Evolutionary conservation across 2,329 filamentous ascomycete genomes (phyloP), one percentile per base, ranked within the genome.

Genomic region (Cryphonectria nitschkei): DNA sequence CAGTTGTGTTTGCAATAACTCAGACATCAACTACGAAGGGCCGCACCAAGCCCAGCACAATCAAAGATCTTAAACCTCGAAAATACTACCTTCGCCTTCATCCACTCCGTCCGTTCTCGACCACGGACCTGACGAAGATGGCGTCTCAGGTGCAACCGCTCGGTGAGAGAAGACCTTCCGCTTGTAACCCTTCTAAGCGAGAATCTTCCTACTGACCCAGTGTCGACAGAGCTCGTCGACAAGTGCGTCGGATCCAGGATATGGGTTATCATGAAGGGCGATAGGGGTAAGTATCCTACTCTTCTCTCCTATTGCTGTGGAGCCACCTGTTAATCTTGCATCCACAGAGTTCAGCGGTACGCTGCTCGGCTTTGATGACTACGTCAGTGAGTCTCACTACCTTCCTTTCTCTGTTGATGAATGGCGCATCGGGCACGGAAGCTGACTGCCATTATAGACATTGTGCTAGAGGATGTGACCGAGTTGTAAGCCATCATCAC

Each of bases 211-310:
- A 61, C 71, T 72, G 65, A 72, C 65, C 56, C 22, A 29, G 32
- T 0, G 32, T 46, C 37, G 54, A 74, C 78, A 97, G 96, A 99
- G 83, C 90, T 99, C 80, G 98, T 99, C 82, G 96, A 99, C 86
- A 98, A 98, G 83, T 99, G 96, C 80, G 95, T 99, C 75, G 96
- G 96, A 73, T 98, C 95, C 68, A 92, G 92, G 77, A 98, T 99
- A 81, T 98, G 95, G 95, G 95, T 99, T 74, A 90, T 99, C 77
- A 99, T 99, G 96, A 99, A 99, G 84, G 94, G 95, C 75, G 96
- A 98, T 80, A 98, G 98, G 86, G 96, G 96, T 97, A 83, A 50
- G 8, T 50, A 52, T 64, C n/a, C 37, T 26, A 19, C 22, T 9
- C 1, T 9, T 22, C 26, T n/a, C 3, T 14, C 14, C 54, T n/a